Evolutionary conservation across 2,329 filamentous ascomycete genomes (phyloP).

Genomic region (Madurella fahalii): DNA sequence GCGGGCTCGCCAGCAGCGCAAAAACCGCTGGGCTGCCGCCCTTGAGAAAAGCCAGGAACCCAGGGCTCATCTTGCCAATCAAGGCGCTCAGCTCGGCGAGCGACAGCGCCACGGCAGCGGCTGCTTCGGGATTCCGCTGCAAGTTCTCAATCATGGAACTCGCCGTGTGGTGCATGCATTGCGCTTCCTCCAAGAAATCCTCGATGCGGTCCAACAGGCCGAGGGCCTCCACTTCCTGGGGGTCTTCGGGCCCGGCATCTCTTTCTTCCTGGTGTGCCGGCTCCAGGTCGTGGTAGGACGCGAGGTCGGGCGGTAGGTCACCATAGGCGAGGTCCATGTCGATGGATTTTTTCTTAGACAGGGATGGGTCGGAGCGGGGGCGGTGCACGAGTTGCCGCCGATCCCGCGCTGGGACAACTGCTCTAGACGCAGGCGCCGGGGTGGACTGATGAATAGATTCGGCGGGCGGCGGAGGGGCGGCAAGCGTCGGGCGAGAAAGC

Average conservation of each 20-base stretch:
- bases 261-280: constrained; percentile 24
- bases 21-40: constrained; percentile 80
- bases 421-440: not conserved
- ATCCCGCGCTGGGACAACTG: constrained; percentile 23
- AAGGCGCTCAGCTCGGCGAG: constrained; percentile 86
- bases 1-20: constrained; percentile 78
- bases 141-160: constrained; percentile 73
- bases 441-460: not conserved
- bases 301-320: constrained; percentile 67
- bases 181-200: constrained; percentile 74
- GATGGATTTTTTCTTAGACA: constrained; percentile 50
- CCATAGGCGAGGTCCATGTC: constrained; percentile 94
- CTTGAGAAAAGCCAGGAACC: constrained; percentile 72
- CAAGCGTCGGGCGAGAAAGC: constrained; percentile 37
- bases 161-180: constrained; percentile 83
- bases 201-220: constrained; percentile 71
- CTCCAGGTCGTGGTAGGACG: constrained; percentile 45
- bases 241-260: constrained; percentile 46
- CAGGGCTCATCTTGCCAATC: constrained; percentile 77
- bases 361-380: constrained; percentile 38
- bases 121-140: constrained; percentile 73
- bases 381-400: constrained; percentile 34
- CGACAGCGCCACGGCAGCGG: constrained; percentile 88
- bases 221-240: constrained; percentile 37
- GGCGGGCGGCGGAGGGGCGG: constrained; percentile 25